Evolutionary conservation across 208 protist genomes (phyloP).

Genomic region (Acanthamoeba rhysodes): DNA sequence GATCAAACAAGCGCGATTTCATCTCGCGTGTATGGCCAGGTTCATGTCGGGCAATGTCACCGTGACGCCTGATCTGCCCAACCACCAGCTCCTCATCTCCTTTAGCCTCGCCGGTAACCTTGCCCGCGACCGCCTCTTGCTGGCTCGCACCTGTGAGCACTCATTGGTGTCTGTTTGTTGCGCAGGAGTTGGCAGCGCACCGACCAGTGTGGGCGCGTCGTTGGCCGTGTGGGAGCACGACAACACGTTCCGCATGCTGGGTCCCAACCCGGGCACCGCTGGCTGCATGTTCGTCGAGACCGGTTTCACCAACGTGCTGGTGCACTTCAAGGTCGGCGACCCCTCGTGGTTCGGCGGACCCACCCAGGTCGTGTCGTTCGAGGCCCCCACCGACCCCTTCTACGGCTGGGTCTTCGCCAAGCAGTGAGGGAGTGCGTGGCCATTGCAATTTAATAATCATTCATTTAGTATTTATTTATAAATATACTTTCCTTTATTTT

Average conservation of each 20-base stretch:
- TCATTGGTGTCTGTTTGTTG: too few species aligned
- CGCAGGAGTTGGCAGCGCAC: background rate
- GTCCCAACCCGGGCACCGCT: background rate
- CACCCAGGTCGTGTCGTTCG: background rate
- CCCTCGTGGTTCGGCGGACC: background rate
- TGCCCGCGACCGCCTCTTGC: background rate
- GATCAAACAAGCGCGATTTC: background rate
- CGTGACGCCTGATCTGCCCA: background rate
- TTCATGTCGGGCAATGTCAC: background rate
- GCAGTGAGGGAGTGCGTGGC: too few species aligned
- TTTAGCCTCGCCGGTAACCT: background rate
- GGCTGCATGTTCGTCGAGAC: background rate
- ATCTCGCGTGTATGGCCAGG: background rate
- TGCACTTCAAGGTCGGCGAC: background rate
- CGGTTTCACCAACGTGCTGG: background rate
- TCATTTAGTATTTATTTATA: too few species aligned
- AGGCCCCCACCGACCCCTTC: conserved; percentile 5
- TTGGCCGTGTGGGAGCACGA: background rate
- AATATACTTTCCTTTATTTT: too few species aligned
- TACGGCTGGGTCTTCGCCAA: conserved; percentile 49
- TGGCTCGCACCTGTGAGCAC: too few species aligned
- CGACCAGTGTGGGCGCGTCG: background rate
- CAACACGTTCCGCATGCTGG: background rate
- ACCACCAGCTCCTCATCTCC: background rate
- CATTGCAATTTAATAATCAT: too few species aligned